Evolutionary conservation across 768 basidiomycete genomes (phyloP).

Genomic region (Cytidiella melzeri): DNA sequence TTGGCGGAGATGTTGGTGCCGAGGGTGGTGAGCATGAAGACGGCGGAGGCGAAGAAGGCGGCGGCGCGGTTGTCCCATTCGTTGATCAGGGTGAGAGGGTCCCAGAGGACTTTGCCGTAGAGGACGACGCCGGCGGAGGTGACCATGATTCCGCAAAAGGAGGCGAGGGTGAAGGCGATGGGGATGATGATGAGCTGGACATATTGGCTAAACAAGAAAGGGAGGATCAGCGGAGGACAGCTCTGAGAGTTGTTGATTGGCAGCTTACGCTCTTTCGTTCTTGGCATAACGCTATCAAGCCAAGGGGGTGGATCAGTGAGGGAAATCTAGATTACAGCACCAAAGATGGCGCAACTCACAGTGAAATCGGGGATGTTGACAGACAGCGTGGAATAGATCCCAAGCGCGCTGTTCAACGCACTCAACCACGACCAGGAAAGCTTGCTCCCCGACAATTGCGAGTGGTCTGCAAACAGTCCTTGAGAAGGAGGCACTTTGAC

Average conservation of each 20-base stretch:
- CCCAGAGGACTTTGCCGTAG: constrained; percentile 66
- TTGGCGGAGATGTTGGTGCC: constrained; percentile 72
- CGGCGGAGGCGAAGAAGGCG: constrained; percentile 76
- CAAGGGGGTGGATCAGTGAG: not conserved
- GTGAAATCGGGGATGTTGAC: constrained; percentile 89
- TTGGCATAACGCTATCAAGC: constrained; percentile 61
- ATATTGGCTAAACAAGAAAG: constrained; percentile 45
- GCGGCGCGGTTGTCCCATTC: constrained; percentile 82
- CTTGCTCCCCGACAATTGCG: constrained; percentile 44
- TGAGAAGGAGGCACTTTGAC: constrained; percentile 56
- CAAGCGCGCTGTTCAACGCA: constrained; percentile 71
- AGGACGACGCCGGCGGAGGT: constrained; percentile 69
- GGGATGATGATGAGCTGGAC: constrained; percentile 75
- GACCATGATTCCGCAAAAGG: constrained; percentile 77
- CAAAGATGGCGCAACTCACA: constrained; percentile 25
- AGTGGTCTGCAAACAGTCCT: constrained; percentile 50
- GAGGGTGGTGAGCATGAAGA: constrained; percentile 67
- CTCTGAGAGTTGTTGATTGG: no score
- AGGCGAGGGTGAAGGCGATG: constrained; percentile 65
- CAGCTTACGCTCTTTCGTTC: constrained; percentile 49
- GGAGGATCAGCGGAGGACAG: not conserved
- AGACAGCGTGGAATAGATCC: constrained; percentile 64
- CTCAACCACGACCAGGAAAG: constrained; percentile 77
- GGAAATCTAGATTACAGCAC: not conserved
- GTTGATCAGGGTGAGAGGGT: constrained; percentile 70